Evolutionary conservation across 129 eudicot genomes (phyloP).

Genomic region (Arctium lappa): DNA sequence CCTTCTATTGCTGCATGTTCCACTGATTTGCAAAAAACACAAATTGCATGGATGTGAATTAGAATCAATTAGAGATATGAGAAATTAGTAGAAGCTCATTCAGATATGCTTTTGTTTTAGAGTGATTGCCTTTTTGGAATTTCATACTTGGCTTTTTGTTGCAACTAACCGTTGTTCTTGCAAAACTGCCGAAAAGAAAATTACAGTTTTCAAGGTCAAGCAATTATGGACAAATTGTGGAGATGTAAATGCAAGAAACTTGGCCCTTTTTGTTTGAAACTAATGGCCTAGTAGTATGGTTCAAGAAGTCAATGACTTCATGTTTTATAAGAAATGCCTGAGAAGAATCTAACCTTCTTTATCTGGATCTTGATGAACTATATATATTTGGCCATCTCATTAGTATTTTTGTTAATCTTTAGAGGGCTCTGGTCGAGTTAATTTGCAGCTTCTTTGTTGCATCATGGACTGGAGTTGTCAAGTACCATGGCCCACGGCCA

Average conservation of each 20-base stretch:
- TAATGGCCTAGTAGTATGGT: background rate
- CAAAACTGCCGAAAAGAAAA: background rate
- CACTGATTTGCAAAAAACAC: no score
- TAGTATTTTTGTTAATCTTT: background rate
- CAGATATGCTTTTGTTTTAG: background rate
- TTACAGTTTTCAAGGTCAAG: background rate
- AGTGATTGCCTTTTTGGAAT: background rate
- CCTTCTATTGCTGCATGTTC: no score
- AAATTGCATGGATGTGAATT: no score
- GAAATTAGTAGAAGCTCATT: no score
- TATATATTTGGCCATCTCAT: background rate
- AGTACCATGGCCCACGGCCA: slow-evolving; percentile 94
- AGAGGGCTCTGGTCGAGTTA: slow-evolving; percentile 89
- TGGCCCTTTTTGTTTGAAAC: background rate
- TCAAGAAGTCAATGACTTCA: background rate
- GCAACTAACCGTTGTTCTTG: background rate
- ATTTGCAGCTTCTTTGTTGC: slow-evolving; percentile 98
- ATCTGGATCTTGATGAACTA: no score
- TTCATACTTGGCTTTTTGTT: background rate
- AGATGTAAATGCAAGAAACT: background rate
- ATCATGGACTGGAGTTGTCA: slow-evolving; percentile 98
- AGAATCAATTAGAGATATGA: no score
- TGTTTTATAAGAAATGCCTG: no score
- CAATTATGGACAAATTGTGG: background rate
- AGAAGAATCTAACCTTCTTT: no score